These are phyloP conservation scores for Trichoderma koningii DNA, from an alignment of 2,329 filamentous ascomycete species.

Conservation along the genomic window DNA sequence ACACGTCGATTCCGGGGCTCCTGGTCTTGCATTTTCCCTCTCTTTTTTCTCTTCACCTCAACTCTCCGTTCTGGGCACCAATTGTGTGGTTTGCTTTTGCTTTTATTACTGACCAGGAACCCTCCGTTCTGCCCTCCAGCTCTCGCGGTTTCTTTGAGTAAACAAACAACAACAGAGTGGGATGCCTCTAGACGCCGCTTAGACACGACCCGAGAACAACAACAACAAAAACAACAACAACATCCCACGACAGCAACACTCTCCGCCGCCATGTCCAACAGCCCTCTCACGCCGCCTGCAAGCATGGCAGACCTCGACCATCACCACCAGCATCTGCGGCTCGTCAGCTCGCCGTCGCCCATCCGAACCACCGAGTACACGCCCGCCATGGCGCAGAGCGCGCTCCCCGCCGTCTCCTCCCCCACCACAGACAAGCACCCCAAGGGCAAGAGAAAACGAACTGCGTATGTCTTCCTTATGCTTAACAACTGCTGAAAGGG, in stretches of 20 bases:
- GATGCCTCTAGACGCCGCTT: conserved; percentile 22
- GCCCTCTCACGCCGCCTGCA: conserved; percentile 31
- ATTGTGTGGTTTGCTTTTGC: neutral
- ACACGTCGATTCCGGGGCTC: conserved; percentile 17
- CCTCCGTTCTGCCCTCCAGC: conserved; percentile 11
- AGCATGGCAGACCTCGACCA: conserved; percentile 34
- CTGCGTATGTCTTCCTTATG: conserved; percentile 53
- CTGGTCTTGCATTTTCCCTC: conserved; percentile 26
- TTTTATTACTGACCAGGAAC: conserved; percentile 8
- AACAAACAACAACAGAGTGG: neutral
- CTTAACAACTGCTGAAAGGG: conserved; percentile 1
- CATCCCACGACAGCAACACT: neutral
- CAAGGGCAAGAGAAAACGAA: conserved; percentile 64
- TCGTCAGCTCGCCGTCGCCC: conserved; percentile 30
- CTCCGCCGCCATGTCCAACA: conserved; percentile 32
- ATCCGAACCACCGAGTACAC: conserved; percentile 29
- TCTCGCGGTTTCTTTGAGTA: neutral
- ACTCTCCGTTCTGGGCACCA: neutral
- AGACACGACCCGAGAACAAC: conserved; percentile 14
- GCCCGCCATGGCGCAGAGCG: conserved; percentile 22
- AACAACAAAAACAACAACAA: neutral
- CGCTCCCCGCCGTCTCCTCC: conserved; percentile 31
- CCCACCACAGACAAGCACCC: conserved; percentile 49
- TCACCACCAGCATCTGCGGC: conserved; percentile 27
- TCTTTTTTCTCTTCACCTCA: conserved; percentile 18